phyloP scores from a whole-genome alignment of 2,329 filamentous ascomycete species.

The Aspergillus calidoustus region DNA sequence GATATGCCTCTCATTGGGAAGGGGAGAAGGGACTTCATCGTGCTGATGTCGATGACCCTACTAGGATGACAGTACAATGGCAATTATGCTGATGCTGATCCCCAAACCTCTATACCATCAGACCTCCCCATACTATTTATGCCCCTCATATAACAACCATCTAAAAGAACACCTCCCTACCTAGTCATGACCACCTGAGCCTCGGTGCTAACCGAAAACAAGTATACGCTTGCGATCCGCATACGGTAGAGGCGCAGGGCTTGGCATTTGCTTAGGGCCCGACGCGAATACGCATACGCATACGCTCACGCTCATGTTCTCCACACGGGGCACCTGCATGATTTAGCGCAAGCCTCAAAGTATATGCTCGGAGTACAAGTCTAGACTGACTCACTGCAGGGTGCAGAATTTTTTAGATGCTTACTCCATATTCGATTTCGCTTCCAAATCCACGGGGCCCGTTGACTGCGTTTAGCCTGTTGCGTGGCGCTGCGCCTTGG shows the following conservation, averaged over 20 bases:
- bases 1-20: no score
- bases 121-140: not conserved
- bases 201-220: not conserved
- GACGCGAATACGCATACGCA: constrained; percentile 4
- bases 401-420: not conserved
- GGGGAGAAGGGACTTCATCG: not conserved
- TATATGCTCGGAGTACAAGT: no score
- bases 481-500: not conserved
- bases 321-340: not conserved
- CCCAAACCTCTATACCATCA: not conserved
- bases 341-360: not conserved
- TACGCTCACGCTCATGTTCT: constrained; percentile 3
- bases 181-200: not conserved
- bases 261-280: not conserved
- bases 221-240: not conserved
- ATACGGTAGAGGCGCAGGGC: not conserved
- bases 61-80: not conserved
- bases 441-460: not conserved
- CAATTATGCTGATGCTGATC: not conserved
- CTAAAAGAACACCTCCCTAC: not conserved
- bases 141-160: not conserved
- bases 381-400: no score
- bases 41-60: not conserved
- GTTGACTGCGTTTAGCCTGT: not conserved
- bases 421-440: not conserved